A percentile compares a stretch with the other conserved stretches of the same genome.
Conservation (phyloP, 2,329 filamentous ascomycete genomes). For the Trichoderma brevicompactum region DNA sequence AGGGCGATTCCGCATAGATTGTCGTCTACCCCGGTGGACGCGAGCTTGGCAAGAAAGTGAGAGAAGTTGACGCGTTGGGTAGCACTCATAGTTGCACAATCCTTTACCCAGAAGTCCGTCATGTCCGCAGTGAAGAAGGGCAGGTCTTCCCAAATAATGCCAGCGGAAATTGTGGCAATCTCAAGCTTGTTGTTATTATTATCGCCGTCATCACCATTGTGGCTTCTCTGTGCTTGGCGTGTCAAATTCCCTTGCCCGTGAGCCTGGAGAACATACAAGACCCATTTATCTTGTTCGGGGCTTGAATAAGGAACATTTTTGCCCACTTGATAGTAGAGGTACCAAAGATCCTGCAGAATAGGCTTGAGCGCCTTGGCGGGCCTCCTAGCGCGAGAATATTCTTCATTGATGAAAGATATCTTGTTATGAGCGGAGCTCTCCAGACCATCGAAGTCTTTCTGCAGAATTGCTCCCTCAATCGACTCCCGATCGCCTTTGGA, state of each 20-base stretch:
- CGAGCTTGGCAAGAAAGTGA: constrained; percentile 24
- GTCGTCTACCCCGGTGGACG: constrained; percentile 13
- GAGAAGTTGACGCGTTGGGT: constrained; percentile 22
- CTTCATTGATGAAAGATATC: not conserved
- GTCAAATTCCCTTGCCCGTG: not conserved
- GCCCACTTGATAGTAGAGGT: constrained; percentile 1
- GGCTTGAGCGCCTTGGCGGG: not conserved
- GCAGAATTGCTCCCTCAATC: not conserved
- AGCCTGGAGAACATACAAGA: not conserved
- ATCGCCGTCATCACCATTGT: not conserved
- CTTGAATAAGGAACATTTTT: not conserved
- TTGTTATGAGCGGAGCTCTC: not conserved
- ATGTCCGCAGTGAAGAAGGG: constrained; percentile 26
- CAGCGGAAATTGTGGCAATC: constrained; percentile 16
- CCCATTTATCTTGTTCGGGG: constrained; percentile 5
- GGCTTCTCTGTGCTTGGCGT: not conserved
- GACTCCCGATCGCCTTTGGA: not conserved
- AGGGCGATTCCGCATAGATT: constrained; percentile 19
- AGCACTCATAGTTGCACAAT: constrained; percentile 20
- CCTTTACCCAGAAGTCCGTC: constrained; percentile 18
- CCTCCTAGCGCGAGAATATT: not conserved
- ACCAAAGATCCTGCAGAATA: not conserved
- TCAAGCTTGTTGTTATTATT: not conserved
- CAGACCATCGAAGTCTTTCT: not conserved
- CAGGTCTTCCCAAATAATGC: constrained; percentile 22